A percentile compares a stretch with the other conserved stretches of the same genome.
These are phyloP conservation scores for Phytophthora litchii DNA, from an alignment of 352 stramenopile species.

Conservation along the genomic window DNA sequence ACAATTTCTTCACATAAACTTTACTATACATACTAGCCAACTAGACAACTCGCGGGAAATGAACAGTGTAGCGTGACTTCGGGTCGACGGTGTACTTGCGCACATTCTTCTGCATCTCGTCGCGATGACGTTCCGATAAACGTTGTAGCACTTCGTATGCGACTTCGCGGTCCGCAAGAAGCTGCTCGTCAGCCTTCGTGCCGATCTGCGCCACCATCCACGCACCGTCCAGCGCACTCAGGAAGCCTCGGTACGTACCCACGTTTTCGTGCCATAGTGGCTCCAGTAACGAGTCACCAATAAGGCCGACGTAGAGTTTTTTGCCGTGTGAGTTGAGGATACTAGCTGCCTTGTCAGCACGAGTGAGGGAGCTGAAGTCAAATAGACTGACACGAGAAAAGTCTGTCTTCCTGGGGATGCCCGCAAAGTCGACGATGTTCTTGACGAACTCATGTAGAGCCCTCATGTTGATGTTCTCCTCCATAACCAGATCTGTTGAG, in stretches of 20 bases:
- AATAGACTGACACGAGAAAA: slow-evolving; percentile 73
- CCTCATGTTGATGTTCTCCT: slow-evolving; percentile 61
- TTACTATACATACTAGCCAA: no score
- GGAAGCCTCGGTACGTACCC: slow-evolving; percentile 73
- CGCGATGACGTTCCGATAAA: slow-evolving; percentile 55
- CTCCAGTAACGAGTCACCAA: slow-evolving; percentile 78
- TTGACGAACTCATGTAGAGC: slow-evolving; percentile 63
- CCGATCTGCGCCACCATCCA: slow-evolving; percentile 77
- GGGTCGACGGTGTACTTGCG: slow-evolving; percentile 79
- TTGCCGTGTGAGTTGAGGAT: slow-evolving; percentile 59
- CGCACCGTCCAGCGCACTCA: slow-evolving; percentile 66
- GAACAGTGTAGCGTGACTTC: slow-evolving; percentile 62
- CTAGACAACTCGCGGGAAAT: slow-evolving; percentile 49
- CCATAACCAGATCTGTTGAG: slow-evolving; percentile 54
- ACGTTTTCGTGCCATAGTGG: slow-evolving; percentile 80
- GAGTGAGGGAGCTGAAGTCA: slow-evolving; percentile 77
- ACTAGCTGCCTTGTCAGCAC: slow-evolving; percentile 67
- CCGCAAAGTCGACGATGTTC: slow-evolving; percentile 63
- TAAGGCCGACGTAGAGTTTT: slow-evolving; percentile 77
- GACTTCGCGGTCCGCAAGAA: slow-evolving; percentile 68
- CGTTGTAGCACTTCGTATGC: slow-evolving; percentile 65
- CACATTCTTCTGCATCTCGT: slow-evolving; percentile 75
- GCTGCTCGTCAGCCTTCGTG: slow-evolving; percentile 60
- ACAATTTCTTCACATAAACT: no score
- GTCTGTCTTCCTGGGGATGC: slow-evolving; percentile 61